Conservation (phyloP, 352 stramenopile species). For the Pythium utonaiense region DNA sequence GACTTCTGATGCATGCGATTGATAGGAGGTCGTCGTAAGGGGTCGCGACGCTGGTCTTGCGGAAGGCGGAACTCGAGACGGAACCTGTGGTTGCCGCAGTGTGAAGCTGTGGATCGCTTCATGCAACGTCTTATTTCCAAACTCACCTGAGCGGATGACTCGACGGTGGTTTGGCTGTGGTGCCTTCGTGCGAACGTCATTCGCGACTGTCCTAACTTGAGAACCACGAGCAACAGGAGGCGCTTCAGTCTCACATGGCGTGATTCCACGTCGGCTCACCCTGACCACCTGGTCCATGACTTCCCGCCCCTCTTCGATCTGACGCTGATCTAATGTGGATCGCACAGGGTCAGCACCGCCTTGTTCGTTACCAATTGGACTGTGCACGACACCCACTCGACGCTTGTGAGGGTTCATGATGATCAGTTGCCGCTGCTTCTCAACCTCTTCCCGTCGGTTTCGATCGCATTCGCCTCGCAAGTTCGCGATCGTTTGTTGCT, state of each 20-base stretch:
- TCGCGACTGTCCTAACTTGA: neutral
- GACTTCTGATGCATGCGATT: neutral
- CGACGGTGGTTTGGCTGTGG: neutral
- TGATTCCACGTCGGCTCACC: no score
- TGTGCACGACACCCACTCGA: no score
- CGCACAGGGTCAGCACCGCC: no score
- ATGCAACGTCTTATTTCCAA: conserved; percentile 57
- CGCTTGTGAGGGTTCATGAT: conserved; percentile 36
- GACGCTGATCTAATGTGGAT: no score
- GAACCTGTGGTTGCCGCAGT: conserved; percentile 28
- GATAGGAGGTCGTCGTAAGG: neutral
- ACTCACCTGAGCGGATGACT: conserved; percentile 46
- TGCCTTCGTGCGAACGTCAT: neutral
- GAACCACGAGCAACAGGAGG: neutral
- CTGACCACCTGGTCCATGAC: no score
- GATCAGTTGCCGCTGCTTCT: conserved; percentile 52
- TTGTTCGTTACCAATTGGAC: no score
- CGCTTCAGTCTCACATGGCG: no score
- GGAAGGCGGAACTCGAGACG: neutral
- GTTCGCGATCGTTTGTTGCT: conserved; percentile 72
- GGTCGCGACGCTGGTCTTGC: neutral
- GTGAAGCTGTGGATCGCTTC: conserved; percentile 56
- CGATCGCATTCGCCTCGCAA: conserved; percentile 54
- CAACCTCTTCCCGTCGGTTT: conserved; percentile 35
- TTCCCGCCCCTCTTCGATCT: no score